A percentile compares a stretch with the other conserved stretches of the same genome.
phyloP scores from a whole-genome alignment of 2,329 filamentous ascomycete species.

The Phoma herbarum region DNA sequence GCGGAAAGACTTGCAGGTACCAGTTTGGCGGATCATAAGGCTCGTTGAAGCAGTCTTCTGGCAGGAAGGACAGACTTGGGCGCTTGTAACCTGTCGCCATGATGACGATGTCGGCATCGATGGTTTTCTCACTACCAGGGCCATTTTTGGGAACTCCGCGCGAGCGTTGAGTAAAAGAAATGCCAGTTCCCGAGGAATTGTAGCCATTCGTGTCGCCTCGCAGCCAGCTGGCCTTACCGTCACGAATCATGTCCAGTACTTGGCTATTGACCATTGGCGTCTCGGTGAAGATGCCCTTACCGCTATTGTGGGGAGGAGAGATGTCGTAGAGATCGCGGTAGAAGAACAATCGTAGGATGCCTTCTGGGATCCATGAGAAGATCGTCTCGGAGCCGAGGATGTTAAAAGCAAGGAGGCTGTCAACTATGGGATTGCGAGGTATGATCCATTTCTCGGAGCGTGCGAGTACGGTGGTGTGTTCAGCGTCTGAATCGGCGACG shows the following conservation, averaged over 20 bases:
- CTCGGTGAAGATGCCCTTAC: conserved; percentile 79
- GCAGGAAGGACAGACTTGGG: conserved; percentile 77
- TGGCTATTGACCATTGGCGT: conserved; percentile 90
- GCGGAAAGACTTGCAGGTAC: conserved; percentile 89
- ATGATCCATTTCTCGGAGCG: conserved; percentile 89
- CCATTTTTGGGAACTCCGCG: conserved; percentile 80
- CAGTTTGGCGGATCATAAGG: conserved; percentile 83
- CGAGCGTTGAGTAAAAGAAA: conserved; percentile 75
- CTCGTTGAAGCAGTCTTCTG: conserved; percentile 74
- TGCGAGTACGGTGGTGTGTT: conserved; percentile 75
- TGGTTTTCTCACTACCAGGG: conserved; percentile 70
- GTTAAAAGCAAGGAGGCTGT: conserved; percentile 78
- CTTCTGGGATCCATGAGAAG: conserved; percentile 80
- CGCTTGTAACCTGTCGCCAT: conserved; percentile 85
- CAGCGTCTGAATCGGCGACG: conserved; percentile 71
- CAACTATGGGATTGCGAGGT: conserved; percentile 78
- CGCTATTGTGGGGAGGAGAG: conserved; percentile 63
- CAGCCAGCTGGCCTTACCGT: conserved; percentile 78
- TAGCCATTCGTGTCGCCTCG: conserved; percentile 79
- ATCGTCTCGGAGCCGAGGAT: conserved; percentile 79
- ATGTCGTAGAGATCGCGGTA: conserved; percentile 82
- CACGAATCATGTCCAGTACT: conserved; percentile 77
- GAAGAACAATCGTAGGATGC: conserved; percentile 78
- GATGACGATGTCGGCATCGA: conserved; percentile 79
- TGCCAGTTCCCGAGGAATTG: conserved; percentile 68